Conservation (phyloP, 2,329 filamentous ascomycete species). For the Neocucurbitaria cava region DNA sequence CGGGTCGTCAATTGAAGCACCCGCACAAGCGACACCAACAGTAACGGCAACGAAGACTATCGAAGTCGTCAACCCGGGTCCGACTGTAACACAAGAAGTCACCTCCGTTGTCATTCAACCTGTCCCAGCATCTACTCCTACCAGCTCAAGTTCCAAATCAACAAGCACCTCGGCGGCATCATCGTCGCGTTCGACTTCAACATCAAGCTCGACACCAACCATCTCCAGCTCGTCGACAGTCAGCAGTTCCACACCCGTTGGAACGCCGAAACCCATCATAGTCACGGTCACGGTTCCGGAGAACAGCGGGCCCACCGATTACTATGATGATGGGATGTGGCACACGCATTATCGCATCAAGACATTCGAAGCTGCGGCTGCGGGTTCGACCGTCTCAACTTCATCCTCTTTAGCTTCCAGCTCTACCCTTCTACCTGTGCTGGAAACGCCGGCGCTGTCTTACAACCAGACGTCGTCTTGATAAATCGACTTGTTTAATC, state of each 20-base stretch:
- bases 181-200: constrained; percentile 14
- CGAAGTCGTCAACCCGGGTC: constrained; percentile 27
- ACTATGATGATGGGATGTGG: constrained; percentile 56
- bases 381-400: constrained; percentile 3
- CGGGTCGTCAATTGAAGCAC: constrained; percentile 33
- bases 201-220: constrained; percentile 33
- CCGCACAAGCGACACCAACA: constrained; percentile 29
- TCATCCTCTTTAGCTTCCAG: constrained; percentile 6
- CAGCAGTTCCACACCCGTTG: constrained; percentile 16
- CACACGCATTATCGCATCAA: constrained; percentile 52
- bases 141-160: constrained; percentile 18
- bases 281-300: constrained; percentile 40
- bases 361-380: constrained; percentile 29
- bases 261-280: constrained; percentile 32
- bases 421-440: constrained; percentile 10
- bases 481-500: background rate
- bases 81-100: constrained; percentile 33
- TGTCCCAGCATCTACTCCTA: constrained; percentile 14
- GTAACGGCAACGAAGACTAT: constrained; percentile 36
- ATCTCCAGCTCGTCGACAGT: constrained; percentile 13
- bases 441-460: constrained; percentile 3
- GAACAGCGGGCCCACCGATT: constrained; percentile 39
- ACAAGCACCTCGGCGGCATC: constrained; percentile 15
- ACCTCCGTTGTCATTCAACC: constrained; percentile 26
- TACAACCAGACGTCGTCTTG: constrained; percentile 14